Evolutionary conservation across 768 basidiomycete genomes (phyloP).

Genomic region (Suillus alpinus): DNA sequence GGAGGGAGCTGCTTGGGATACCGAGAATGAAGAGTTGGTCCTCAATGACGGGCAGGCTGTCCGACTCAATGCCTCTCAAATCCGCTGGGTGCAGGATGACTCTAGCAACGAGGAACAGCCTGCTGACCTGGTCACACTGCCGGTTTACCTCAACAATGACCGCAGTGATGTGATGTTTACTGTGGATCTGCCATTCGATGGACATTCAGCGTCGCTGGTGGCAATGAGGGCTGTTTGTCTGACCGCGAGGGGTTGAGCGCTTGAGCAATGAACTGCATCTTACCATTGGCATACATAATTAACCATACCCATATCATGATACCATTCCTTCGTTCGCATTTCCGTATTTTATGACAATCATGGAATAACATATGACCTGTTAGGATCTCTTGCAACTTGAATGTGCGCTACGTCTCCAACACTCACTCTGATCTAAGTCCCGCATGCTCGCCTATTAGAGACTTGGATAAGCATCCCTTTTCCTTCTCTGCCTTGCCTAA

Average conservation of each 20-base stretch:
- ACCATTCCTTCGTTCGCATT: background rate
- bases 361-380: background rate
- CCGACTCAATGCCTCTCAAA: conserved; percentile 74
- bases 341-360: background rate
- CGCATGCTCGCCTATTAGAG: background rate
- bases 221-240: conserved; percentile 90
- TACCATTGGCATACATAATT: background rate
- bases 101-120: conserved; percentile 20
- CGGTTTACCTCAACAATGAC: conserved; percentile 90
- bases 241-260: conserved; percentile 68
- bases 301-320: conserved; percentile 18
- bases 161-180: conserved; percentile 90
- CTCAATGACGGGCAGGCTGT: conserved; percentile 86
- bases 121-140: conserved; percentile 62
- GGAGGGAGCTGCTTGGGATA: conserved; percentile 79
- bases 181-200: conserved; percentile 78
- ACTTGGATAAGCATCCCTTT: too few species aligned
- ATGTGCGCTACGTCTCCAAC: background rate
- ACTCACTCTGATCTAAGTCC: too few species aligned
- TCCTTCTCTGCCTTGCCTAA: too few species aligned
- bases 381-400: background rate
- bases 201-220: conserved; percentile 62
- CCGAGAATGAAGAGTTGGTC: conserved; percentile 54
- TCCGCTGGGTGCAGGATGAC: conserved; percentile 77
- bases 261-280: conserved; percentile 27